These are phyloP conservation scores for Umbelopsis sp. DNA, from an alignment of 371 early-diverging fungal species.

Conservation along the genomic window DNA sequence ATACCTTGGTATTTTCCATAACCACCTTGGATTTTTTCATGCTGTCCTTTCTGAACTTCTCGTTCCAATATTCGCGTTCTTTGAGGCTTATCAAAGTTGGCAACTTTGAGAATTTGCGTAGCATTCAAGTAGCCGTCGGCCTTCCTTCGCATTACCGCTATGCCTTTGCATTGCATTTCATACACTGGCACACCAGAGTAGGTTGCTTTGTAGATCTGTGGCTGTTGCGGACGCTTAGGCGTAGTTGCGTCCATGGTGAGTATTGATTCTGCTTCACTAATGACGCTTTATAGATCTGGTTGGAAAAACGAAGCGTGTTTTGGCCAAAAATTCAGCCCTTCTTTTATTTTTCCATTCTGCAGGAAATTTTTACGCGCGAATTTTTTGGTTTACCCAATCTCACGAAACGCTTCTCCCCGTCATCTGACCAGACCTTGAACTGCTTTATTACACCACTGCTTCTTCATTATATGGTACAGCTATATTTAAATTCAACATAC, in stretches of 20 bases:
- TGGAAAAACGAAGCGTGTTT: too few relatives aligned
- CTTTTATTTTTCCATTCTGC: too few relatives aligned
- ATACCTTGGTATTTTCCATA: slow-evolving; percentile 97
- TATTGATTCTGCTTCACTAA: background rate
- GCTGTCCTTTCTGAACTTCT: slow-evolving; percentile 78
- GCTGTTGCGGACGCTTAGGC: background rate
- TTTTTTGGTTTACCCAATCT: too few relatives aligned
- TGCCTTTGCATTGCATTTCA: slow-evolving; percentile 80
- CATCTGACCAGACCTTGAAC: too few relatives aligned
- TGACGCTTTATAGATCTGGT: too few relatives aligned
- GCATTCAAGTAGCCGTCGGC: slow-evolving; percentile 89
- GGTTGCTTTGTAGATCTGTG: slow-evolving; percentile 63
- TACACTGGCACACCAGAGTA: slow-evolving; percentile 93
- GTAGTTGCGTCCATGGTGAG: background rate
- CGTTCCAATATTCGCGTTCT: slow-evolving; percentile 89
- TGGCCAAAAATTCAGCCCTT: too few relatives aligned
- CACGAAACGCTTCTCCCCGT: too few relatives aligned
- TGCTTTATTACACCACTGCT: too few relatives aligned
- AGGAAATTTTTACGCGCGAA: too few relatives aligned
- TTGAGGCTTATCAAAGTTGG: slow-evolving; percentile 86
- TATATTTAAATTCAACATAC: too few relatives aligned
- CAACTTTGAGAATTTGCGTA: slow-evolving; percentile 94
- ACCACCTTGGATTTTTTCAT: slow-evolving; percentile 95
- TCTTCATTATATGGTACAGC: too few relatives aligned
- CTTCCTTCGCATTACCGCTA: slow-evolving; percentile 89